Base-by-base conservation (phyloP, 352 stramenopile species). In the Phytophthora lateralis region DNA sequence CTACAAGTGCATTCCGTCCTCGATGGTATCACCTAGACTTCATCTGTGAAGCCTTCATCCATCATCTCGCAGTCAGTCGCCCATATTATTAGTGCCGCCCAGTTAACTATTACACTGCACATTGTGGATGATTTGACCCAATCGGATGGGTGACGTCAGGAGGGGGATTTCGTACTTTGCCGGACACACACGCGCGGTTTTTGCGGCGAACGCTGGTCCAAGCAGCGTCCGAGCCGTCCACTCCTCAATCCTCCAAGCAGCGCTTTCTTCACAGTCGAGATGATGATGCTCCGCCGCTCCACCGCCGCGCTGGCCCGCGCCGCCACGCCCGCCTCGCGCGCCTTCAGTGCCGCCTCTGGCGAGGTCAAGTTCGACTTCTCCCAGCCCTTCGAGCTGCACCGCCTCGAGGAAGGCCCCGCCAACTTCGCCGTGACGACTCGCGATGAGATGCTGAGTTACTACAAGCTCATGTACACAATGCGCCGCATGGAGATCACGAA, bases 401-500 rank as follows among this genome's bases (percentile, higher is more conserved):
- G 82, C 63, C 81, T 96, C 37, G 85, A 93, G 61, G 55, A 76
- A 27, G 88, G 83, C 50, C 85, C 88, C 20, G 65, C 80, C 26
- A 60, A 87, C 38, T 76, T 69, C 39, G 82, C 76, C 26, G 66
- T 90, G 66, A 90, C 89, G 38, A 98, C 90, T 70, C 98, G 98
- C 62, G 95, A 99, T 55, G 97, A 99, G 71, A 78, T 99, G 51
- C 60, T 99, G 49, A 66, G 71, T 12, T 99, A 98, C 78, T 99
- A 99, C 77, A 85, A 97, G 74, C 72, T 98, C 46, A 99, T 99
- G 98, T 99, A 99, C 91, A 99, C 92, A 14, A 99, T 99, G 96
- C 95, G 98, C 64, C 94, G 98, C 55, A 99, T 99, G 97, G 98
- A 99, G 84, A 99, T 99, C 77, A 99, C 98, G 10, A 99, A 97